Evolutionary conservation across 192 early-diverging fungal genomes (phyloP).

Genomic region (Helicostylum pulchrum): DNA sequence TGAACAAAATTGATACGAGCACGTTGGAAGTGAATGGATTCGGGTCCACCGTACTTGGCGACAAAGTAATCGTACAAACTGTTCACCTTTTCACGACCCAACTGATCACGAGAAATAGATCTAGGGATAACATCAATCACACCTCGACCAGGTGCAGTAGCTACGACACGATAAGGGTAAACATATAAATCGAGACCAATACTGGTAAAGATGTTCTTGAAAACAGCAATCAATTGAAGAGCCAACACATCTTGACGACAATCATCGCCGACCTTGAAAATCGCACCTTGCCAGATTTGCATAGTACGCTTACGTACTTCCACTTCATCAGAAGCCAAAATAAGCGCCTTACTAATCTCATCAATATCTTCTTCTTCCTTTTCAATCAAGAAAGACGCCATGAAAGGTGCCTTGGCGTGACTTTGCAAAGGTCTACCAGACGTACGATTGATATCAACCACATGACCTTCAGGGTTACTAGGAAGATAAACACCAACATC

Average conservation of each 20-base stretch:
- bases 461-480: conserved; percentile 92
- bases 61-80: conserved; percentile 94
- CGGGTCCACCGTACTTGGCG: conserved; percentile 84
- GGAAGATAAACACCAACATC: conserved; percentile 97
- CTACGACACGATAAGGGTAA: conserved; percentile 96
- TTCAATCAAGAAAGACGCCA: conserved; percentile 94
- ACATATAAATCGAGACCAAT: conserved; percentile 93
- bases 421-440: conserved; percentile 94
- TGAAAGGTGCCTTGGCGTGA: conserved; percentile 99
- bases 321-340: conserved; percentile 35
- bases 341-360: conserved; percentile 45
- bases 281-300: conserved; percentile 78
- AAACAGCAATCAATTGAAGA: conserved; percentile 94
- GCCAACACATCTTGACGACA: conserved; percentile 99
- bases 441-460: conserved; percentile 92
- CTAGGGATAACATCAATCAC: conserved; percentile 98
- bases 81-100: conserved; percentile 98
- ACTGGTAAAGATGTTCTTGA: conserved; percentile 92
- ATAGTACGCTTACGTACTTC: conserved; percentile 40
- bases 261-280: conserved; percentile 99
- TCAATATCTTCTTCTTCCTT: conserved; percentile 56
- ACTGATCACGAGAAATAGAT: conserved; percentile 94
- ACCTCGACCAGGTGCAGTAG: conserved; percentile 95
- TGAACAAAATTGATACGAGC: conserved; percentile 94
- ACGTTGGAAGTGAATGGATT: conserved; percentile 84